Percentiles rank a stretch among this genome's conserved stretches.
These are phyloP conservation scores for Ichthyophthirius multifiliis DNA, from an alignment of 169 alveolate genomes.

Conservation along the genomic window DNA sequence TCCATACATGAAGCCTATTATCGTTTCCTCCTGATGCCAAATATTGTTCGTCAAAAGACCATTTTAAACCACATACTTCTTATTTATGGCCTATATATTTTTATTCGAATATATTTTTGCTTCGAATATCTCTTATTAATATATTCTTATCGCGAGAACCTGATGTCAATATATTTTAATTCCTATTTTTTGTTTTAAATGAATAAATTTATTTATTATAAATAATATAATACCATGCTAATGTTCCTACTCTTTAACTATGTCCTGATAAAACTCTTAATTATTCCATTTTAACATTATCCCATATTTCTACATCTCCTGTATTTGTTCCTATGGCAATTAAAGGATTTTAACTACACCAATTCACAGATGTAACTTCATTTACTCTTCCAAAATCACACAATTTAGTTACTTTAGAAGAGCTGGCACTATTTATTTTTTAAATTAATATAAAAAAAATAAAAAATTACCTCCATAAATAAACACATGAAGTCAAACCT, in stretches of 20 bases:
- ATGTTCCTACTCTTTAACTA: conserved; percentile 88
- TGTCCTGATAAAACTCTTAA: conserved; percentile 80
- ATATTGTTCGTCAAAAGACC: conserved; percentile 88
- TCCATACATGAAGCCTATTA: conserved; percentile 91
- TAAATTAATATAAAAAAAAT: no score
- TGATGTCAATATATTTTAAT: conserved; percentile 79
- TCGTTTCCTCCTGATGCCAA: conserved; percentile 97
- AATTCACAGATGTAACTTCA: conserved; percentile 88
- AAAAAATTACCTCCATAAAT: conserved; percentile 61
- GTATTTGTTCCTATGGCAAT: conserved; percentile 77
- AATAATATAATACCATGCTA: conserved; percentile 92
- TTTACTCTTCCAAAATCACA: conserved; percentile 80
- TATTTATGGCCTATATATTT: conserved; percentile 76
- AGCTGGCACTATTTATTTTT: conserved; percentile 90
- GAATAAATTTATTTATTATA: no score
- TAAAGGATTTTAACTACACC: conserved; percentile 85
- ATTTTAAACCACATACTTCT: conserved; percentile 90
- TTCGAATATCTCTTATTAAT: conserved; percentile 84
- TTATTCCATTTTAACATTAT: conserved; percentile 48
- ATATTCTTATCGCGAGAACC: conserved; percentile 92
- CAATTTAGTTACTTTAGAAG: conserved; percentile 85
- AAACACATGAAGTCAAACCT: conserved; percentile 86
- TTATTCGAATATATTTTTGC: conserved; percentile 2
- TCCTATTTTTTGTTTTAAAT: no score
- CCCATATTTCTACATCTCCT: conserved; percentile 89